Percentiles rank a stretch among this genome's conserved stretches.
Conservation (phyloP, 164 flowering plant species). For the Echeveria elegans region DNA sequence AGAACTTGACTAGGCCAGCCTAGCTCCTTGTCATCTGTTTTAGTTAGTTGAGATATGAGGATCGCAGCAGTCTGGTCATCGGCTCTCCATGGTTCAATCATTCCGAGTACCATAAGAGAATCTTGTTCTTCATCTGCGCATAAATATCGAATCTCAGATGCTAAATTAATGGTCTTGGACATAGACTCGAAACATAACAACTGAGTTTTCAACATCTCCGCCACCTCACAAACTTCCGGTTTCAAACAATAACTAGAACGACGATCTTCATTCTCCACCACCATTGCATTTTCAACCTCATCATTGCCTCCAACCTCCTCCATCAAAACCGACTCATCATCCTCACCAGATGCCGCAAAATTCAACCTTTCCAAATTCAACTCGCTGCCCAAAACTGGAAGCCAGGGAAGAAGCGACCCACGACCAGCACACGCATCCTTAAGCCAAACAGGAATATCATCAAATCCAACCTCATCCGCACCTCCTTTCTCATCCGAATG, state of each 20-base stretch:
- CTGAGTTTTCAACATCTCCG: constrained; percentile 25
- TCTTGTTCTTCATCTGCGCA: constrained; percentile 22
- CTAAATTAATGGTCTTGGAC: constrained; percentile 26
- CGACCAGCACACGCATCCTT: constrained; percentile 12
- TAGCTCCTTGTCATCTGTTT: constrained; percentile 25
- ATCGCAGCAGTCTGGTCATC: constrained; percentile 54
- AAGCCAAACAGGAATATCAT: constrained; percentile 50
- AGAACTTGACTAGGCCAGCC: constrained; percentile 56
- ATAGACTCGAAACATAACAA: constrained; percentile 32
- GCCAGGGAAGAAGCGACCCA: constrained; percentile 55
- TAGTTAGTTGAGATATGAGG: constrained; percentile 38
- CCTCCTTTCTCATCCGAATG: constrained; percentile 25
- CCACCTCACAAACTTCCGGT: constrained; percentile 29
- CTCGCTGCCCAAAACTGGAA: constrained; percentile 35
- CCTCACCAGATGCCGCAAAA: constrained; percentile 1
- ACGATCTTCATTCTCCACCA: constrained; percentile 14
- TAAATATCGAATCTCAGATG: constrained; percentile 38
- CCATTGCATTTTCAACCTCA: constrained; percentile 17
- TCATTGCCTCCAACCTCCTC: constrained; percentile 15
- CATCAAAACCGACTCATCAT: constrained; percentile 8
- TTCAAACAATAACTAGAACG: constrained; percentile 16
- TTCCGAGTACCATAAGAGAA: constrained; percentile 28
- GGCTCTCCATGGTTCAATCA: constrained; percentile 66
- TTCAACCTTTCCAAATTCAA: constrained; percentile 14
- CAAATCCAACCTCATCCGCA: constrained; percentile 32